Conservation (phyloP, 495 filamentous ascomycete genomes). For the Gamarada debralockiae region DNA sequence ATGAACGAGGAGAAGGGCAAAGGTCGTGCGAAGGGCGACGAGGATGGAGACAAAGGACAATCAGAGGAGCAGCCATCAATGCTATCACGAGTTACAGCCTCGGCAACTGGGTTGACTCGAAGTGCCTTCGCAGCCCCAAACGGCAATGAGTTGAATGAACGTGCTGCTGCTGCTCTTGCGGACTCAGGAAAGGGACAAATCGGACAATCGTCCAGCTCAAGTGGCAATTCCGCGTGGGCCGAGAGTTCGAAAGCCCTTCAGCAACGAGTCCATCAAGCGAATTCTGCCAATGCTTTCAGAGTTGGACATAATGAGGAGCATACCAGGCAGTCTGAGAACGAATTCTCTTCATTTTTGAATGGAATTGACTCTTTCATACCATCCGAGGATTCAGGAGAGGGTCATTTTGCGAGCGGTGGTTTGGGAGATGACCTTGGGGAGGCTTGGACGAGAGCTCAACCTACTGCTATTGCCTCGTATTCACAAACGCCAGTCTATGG, state of each 20-base stretch:
- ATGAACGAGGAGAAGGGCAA: conserved; percentile 21
- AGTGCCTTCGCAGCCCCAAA: conserved; percentile 12
- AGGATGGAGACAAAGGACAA: background rate
- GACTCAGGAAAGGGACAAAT: conserved; percentile 20
- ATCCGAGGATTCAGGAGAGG: conserved; percentile 19
- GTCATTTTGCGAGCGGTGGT: conserved; percentile 1
- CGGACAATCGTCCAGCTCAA: conserved; percentile 6
- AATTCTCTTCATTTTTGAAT: conserved; percentile 43
- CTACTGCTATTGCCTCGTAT: background rate
- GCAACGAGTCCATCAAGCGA: background rate
- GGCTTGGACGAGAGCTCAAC: conserved; percentile 4
- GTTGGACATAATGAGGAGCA: conserved; percentile 30
- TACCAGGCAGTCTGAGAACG: conserved; percentile 31
- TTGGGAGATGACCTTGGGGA: conserved; percentile 6
- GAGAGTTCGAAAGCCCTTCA: conserved; percentile 13
- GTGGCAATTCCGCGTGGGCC: conserved; percentile 6
- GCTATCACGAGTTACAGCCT: conserved; percentile 19
- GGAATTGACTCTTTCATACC: conserved; percentile 25
- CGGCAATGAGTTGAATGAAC: conserved; percentile 13
- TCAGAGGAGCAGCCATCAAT: conserved; percentile 11
- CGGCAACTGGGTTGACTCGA: conserved; percentile 18
- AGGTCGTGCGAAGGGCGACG: conserved; percentile 11
- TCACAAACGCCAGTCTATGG: background rate
- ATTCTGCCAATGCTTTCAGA: conserved; percentile 8
- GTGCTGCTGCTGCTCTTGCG: conserved; percentile 9